These are phyloP conservation scores for Fusarium brachygibbosum DNA, from an alignment of 2,329 filamentous ascomycete genomes.

Conservation along the genomic window DNA sequence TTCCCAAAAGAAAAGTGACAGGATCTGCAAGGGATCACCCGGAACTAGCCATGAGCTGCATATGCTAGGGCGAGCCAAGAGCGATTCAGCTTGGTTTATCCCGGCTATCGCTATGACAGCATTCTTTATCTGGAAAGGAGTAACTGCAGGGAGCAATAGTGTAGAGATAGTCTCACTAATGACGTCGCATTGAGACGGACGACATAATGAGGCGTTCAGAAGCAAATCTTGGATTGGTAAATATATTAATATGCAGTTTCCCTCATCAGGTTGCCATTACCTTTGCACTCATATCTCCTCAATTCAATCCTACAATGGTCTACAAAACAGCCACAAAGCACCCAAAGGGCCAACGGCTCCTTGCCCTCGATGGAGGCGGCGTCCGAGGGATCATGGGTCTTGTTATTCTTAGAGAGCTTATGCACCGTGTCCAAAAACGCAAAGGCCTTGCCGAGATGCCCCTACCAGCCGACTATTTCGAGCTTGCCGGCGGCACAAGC, in stretches of 20 bases:
- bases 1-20: neutral
- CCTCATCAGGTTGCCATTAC: neutral
- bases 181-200: neutral
- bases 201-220: no score
- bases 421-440: constrained; percentile 8
- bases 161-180: neutral
- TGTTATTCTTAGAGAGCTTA: constrained; percentile 19
- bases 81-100: neutral
- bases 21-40: neutral
- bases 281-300: neutral
- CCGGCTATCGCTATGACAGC: neutral
- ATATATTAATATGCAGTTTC: neutral
- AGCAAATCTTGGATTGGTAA: accelerated
- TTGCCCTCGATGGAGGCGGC: constrained; percentile 10
- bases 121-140: neutral
- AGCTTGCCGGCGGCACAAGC: constrained; percentile 38
- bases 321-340: constrained; percentile 4
- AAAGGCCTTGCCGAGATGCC: neutral
- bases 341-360: constrained; percentile 11
- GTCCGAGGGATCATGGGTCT: constrained; percentile 24
- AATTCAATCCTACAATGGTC: neutral
- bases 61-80: neutral
- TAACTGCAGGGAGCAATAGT: neutral
- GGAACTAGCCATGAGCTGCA: constrained; percentile 4
- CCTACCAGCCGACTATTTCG: constrained; percentile 33